These are phyloP conservation scores for Candida pseudocylindracea DNA, from an alignment of 1,139 yeast species.

Conservation along the genomic window DNA sequence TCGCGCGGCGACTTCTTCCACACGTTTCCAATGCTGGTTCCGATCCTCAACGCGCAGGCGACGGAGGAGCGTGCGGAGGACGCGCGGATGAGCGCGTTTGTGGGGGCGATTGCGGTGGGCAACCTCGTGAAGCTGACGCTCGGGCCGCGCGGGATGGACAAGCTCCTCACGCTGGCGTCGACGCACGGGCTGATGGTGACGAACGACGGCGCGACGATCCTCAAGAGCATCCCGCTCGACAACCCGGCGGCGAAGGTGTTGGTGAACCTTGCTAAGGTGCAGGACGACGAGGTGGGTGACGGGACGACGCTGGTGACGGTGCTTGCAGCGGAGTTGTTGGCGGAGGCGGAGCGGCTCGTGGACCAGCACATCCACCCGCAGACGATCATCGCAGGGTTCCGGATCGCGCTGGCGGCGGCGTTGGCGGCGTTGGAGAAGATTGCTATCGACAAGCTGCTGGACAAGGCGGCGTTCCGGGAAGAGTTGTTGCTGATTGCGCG, in stretches of 20 bases:
- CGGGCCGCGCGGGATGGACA: constrained; percentile 99
- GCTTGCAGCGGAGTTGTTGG: constrained; percentile 68
- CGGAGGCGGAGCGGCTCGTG: constrained; percentile 88
- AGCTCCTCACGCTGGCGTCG: constrained; percentile 70
- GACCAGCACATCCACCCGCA: constrained; percentile 95
- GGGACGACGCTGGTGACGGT: constrained; percentile 99
- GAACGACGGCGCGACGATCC: constrained; percentile 94
- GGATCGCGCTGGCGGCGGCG: constrained; percentile 76
- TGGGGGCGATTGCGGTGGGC: constrained; percentile 97
- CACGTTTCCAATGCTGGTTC: constrained; percentile 34
- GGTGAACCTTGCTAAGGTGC: constrained; percentile 90
- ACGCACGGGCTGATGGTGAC: constrained; percentile 60
- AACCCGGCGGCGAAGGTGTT: constrained; percentile 97
- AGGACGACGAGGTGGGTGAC: constrained; percentile 97
- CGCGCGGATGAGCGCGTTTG: constrained; percentile 92
- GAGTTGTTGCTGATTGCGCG: constrained; percentile 77
- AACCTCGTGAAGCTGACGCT: constrained; percentile 88
- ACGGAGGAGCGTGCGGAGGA: constrained; percentile 95
- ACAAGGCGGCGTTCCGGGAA: constrained; percentile 40
- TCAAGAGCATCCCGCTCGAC: constrained; percentile 84
- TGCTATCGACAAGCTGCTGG: constrained; percentile 53
- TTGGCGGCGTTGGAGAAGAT: constrained; percentile 53
- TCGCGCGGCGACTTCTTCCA: neutral
- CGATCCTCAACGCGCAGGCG: constrained; percentile 92
- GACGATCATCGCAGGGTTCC: constrained; percentile 86